Conservation (phyloP, 176 grass and related monocot species). For the Eleusine coracana region DNA sequence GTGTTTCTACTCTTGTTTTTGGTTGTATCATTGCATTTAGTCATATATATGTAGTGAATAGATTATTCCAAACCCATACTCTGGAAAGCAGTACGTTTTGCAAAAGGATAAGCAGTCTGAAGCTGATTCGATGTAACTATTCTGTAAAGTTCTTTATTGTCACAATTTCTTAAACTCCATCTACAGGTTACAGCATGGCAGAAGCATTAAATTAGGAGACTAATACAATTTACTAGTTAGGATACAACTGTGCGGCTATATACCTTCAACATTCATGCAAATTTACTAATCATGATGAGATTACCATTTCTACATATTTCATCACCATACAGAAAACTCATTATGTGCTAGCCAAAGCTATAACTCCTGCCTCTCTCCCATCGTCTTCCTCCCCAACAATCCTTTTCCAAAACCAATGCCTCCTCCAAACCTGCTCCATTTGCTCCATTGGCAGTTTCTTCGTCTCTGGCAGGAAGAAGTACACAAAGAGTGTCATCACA, state of each 20-base stretch:
- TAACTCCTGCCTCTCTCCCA: not conserved
- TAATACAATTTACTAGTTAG: not conserved
- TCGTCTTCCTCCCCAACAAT: slow-evolving; percentile 43
- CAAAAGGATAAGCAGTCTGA: not conserved
- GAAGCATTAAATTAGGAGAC: not conserved
- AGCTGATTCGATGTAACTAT: not conserved
- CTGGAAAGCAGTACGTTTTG: not conserved
- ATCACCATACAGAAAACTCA: not conserved
- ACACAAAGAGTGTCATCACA: slow-evolving; percentile 70
- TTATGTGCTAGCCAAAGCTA: slow-evolving; percentile 39
- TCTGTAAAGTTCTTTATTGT: not conserved
- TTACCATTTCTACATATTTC: slow-evolving; percentile 5
- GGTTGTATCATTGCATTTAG: too few relatives aligned
- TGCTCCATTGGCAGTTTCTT: slow-evolving; percentile 83
- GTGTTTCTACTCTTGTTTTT: too few relatives aligned
- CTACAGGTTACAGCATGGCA: not conserved
- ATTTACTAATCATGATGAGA: slow-evolving; percentile 7
- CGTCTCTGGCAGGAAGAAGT: slow-evolving; percentile 75
- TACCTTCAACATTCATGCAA: not conserved
- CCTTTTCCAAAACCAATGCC: slow-evolving; percentile 77
- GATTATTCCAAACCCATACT: not conserved
- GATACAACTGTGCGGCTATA: not conserved
- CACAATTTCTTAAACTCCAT: not conserved
- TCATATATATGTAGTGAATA: not conserved
- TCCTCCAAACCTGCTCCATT: slow-evolving; percentile 87